Evolutionary conservation across 2,329 filamentous ascomycete species (phyloP).

Genomic region (Sclerotiophoma versabilis): DNA sequence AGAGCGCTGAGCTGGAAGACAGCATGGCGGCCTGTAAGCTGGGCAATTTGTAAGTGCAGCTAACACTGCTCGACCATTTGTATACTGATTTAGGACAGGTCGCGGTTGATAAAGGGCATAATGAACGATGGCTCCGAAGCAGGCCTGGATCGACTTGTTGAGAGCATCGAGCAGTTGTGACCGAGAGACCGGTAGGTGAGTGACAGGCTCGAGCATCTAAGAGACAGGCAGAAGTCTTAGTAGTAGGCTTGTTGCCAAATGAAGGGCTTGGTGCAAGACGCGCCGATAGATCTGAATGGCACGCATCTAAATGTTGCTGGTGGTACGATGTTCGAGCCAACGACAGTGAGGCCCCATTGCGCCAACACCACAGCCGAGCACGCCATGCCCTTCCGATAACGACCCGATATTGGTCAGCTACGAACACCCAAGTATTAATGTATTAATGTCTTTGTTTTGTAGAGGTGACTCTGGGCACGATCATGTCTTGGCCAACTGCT

Average conservation of each 20-base stretch:
- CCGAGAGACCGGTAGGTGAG: too few species aligned
- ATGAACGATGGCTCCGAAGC: slow-evolving; percentile 36
- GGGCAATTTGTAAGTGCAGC: slow-evolving; percentile 42
- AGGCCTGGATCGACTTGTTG: slow-evolving; percentile 50
- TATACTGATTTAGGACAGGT: slow-evolving; percentile 27
- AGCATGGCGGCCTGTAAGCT: slow-evolving; percentile 52
- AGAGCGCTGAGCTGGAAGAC: slow-evolving; percentile 81
- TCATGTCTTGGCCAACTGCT: neutral
- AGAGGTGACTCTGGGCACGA: slow-evolving; percentile 37
- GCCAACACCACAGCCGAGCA: slow-evolving; percentile 16
- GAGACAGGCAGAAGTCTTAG: too few species aligned
- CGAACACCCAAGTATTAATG: slow-evolving; percentile 3
- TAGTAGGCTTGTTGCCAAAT: too few species aligned
- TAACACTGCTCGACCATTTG: neutral
- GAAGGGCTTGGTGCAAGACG: too few species aligned
- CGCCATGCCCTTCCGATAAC: slow-evolving; percentile 14
- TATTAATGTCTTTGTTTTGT: neutral
- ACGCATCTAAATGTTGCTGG: neutral
- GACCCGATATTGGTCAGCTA: slow-evolving; percentile 3
- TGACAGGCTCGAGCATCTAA: too few species aligned
- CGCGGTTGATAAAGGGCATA: slow-evolving; percentile 31
- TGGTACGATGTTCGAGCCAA: slow-evolving; percentile 4
- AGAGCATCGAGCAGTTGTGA: slow-evolving; percentile 55
- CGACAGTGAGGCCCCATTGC: slow-evolving; percentile 9
- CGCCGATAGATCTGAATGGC: too few species aligned